Evolutionary conservation across 768 basidiomycete species (phyloP), one percentile per base, ranked within the genome.

Genomic region (Amanita rubescens): DNA sequence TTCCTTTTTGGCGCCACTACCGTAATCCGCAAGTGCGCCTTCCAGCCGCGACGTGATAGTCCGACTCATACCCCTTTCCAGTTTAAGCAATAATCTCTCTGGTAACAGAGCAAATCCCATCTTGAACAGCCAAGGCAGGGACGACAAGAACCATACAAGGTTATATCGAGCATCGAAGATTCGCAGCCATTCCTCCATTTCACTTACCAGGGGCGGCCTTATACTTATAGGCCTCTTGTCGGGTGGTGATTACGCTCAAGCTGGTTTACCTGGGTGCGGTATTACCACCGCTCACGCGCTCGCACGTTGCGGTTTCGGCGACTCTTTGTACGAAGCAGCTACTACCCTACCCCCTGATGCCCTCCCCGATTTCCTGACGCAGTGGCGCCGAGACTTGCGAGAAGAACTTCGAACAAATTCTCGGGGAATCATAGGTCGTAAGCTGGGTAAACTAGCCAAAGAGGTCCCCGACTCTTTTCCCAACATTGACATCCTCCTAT

Each of bases 171-270:
- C 72, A 12, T 52, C 65, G 25, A 70, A 74, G 51, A 75, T 79
- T n/a, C 65, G 59, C 20, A 55, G 60, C 0, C 70, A 78, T 58
- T 70, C 71, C 0, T 69, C 74, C 33, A 62, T 77, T 27, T 64
- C 59, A 11, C 72, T 74, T 60, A 85, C 80, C 17, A 82, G 87
- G 30, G 85, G 82, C 25, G 90, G 91, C 2, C 73, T 90, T 59
- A 85, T 94, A 49, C 79, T 94, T 22, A 85, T 94, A 39, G 92
- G 84, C 2, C 74, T 94, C 1, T 74, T 94, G 60, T 83, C 83
- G n/a, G 94, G 94, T 0, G 94, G 94, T 0, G 94, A 97, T 66
- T 97, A 96, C 59, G 78, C 88, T 49, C 80, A 81, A 46, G 85
- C 75, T 12, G 88, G 88, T 15, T 68, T 90, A 7, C 63, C 71